Conservation (phyloP, 257 asterid species). For the Lycium barbarum region DNA sequence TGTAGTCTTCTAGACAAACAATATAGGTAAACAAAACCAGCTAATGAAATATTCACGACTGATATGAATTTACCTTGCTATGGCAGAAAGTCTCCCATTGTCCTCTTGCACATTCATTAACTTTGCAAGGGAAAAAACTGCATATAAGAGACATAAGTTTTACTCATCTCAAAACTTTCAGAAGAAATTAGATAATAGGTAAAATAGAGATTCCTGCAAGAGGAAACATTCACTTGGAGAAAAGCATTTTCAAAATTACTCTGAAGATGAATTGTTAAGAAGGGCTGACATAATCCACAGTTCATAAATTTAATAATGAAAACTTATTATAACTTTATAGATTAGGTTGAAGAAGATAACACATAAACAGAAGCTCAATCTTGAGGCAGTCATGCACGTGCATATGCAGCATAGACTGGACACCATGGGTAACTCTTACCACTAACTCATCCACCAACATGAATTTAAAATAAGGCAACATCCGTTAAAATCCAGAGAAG, state of each 20-base stretch:
- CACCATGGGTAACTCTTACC: background rate
- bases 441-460: slow-evolving; percentile 15
- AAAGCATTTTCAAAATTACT: background rate
- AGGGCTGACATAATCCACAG: background rate
- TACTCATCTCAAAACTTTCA: background rate
- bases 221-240: background rate
- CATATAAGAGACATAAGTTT: slow-evolving; percentile 25
- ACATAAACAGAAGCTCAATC: background rate
- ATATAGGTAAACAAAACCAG: slow-evolving; percentile 3
- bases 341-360: slow-evolving; percentile 1
- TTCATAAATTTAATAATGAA: background rate
- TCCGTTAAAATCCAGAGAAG: background rate
- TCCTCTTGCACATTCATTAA: slow-evolving; percentile 97
- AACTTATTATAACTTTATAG: background rate
- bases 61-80: slow-evolving; percentile 70
- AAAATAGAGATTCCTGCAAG: background rate
- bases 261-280: background rate
- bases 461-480: background rate
- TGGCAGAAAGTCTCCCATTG: slow-evolving; percentile 82
- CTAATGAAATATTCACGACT: slow-evolving; percentile 12
- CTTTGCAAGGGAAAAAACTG: slow-evolving; percentile 96
- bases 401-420: background rate
- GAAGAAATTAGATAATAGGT: background rate
- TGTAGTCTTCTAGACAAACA: background rate
- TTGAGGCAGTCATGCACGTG: background rate